Base-by-base conservation (phyloP, 2,329 filamentous ascomycete species). In the Hirsutella thompsonii region DNA sequence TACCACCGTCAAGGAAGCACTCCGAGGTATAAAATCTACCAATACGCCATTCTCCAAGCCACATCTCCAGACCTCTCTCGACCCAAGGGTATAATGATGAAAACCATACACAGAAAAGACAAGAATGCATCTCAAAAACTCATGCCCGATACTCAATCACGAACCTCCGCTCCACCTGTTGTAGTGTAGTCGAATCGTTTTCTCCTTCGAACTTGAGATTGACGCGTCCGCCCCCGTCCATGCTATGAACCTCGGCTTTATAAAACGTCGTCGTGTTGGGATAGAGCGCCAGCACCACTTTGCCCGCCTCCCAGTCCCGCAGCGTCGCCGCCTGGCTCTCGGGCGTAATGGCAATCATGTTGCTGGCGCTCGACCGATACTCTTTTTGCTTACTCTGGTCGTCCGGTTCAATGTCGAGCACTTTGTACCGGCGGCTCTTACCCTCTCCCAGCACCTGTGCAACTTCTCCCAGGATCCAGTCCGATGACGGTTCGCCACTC, bases 201-300 rank as follows among this genome's bases (percentile, higher is more conserved):
- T 88, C 83, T 13, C 83, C 83, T 55, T 90, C 85, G 51, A 90
- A 90, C 47, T 84, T 79, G 47, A 90, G 65, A 42, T 74, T 73
- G 34, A 81, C 76, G 45, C 69, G 72, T 33, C 68, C 54, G 45
- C 68, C 57, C 32, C 64, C 64, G 42, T 80, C 67, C 67, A 75
- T 79, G 29, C 79, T 79, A 61, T 85, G 82, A 8, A 90, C 84
- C 50, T 88, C 83, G 1, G 85, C 85, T 55, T 83, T 80, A 58
- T 92, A 92, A 52, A 92, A 90, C 0, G 83, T 89, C 1, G 85
- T 89, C 1, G 85, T 90, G 51, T 87, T 80, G 0, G 85, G 85
- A 53, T 92, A 92, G 43, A 87, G 66, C 0, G 85, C 85, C 43
- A 90, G 66, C 8, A 90, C 84, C 36, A 78, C 74, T 55, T 81